A percentile compares a stretch with the other conserved stretches of the same genome.
phyloP scores from a whole-genome alignment of 305 asterid species.

The Solanum hybrid region DNA sequence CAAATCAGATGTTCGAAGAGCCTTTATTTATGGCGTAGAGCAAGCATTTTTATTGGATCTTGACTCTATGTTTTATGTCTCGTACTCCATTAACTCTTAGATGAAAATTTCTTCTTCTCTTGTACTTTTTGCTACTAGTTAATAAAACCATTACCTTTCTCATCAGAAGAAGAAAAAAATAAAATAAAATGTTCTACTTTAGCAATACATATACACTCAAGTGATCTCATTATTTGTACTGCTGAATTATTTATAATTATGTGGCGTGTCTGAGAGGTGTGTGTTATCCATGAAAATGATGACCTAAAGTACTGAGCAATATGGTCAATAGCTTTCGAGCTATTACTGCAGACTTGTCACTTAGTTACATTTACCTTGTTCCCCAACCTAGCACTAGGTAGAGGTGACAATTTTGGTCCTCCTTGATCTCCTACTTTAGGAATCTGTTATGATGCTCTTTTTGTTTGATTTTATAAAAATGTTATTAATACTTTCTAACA shows the following conservation, averaged over 20 bases:
- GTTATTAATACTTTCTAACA: constrained; percentile 9
- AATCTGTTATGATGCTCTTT: neutral
- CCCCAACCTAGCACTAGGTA: neutral
- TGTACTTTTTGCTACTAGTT: neutral
- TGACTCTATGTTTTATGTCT: neutral
- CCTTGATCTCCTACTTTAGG: neutral
- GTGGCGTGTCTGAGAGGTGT: neutral
- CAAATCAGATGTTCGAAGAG: neutral
- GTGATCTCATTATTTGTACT: neutral
- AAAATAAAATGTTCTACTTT: neutral
- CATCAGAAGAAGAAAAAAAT: neutral
- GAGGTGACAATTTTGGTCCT: neutral
- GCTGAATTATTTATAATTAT: neutral
- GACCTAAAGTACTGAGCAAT: neutral
- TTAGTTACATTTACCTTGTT: neutral
- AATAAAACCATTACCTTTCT: neutral
- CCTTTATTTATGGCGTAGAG: neutral
- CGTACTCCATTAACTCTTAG: neutral
- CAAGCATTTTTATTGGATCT: neutral
- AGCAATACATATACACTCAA: neutral
- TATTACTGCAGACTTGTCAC: neutral
- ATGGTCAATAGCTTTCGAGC: neutral
- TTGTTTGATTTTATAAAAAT: neutral
- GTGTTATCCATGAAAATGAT: neutral
- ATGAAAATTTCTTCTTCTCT: neutral